Base-by-base conservation (phyloP, 306 rosid genomes). In the Cucurbita maxima region DNA sequence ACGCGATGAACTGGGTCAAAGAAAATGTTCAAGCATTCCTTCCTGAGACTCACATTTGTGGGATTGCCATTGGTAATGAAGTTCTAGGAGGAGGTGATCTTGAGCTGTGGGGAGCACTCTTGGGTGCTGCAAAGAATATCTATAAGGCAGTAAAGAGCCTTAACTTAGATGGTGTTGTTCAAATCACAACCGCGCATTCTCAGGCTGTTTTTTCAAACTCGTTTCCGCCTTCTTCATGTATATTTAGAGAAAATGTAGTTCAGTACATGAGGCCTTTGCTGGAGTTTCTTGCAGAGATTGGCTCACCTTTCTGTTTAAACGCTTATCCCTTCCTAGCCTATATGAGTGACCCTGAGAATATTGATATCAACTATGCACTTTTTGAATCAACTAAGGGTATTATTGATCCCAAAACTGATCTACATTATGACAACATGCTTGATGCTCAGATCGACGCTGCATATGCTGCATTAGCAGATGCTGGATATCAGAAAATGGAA, bases 361-460 rank as follows among this genome's bases (percentile, higher is more conserved):
- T 91, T 58, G 97, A 91, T 79, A 81, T 94, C 74, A 94, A 94
- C 64, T 94, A 94, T 76, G 97, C 97, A 22, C 99, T 94, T 76
- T 94, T 94, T 78, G 76, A 89, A 82, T 78, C 90, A 58, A 84
- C 86, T 5, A 56, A 84, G 58, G 97, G 96, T 63, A 89, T 89
- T 71, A 74, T 75, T 50, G 99, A 94, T 83, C 87, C 86, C 4
- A 82, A 76, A 71, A 91, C 82, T 50, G 74, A 64, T 34, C 91
- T 91, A 51, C 99, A 84, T 81, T 94, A 94, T 76, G 99, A 94
- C 77, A 94, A 94, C 82, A 86, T 91, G 99, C 96, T 94, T 40
- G 99, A 94, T 85, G 97, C 99, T 81, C 96, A 89, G 91, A 91
- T 94, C 47, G 99, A 91, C 76, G 99, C 97, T 30, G 91, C 96